Conservation (phyloP, 257 asterid genomes). For the Solanum medicagineum region DNA sequence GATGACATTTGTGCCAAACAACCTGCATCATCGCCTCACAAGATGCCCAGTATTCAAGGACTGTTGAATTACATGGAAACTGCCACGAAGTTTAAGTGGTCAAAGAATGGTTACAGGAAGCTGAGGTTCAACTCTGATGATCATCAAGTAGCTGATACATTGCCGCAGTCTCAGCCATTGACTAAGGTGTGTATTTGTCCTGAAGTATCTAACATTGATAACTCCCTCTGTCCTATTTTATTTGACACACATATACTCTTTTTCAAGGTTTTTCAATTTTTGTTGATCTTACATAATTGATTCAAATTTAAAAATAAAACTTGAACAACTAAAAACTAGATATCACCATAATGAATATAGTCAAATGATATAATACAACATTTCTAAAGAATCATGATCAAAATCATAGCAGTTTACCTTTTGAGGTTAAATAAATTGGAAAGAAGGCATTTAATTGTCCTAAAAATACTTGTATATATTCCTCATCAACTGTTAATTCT, state of each 20-base stretch:
- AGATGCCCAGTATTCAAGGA: conserved; percentile 72
- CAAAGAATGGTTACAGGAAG: conserved; percentile 73
- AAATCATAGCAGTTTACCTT: neutral
- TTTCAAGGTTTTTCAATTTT: neutral
- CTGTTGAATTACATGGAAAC: conserved; percentile 57
- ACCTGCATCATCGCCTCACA: conserved; percentile 40
- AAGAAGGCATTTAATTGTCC: neutral
- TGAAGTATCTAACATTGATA: neutral
- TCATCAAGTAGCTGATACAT: conserved; percentile 35
- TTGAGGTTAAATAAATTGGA: neutral
- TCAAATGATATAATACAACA: neutral
- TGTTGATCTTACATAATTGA: neutral
- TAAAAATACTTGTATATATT: neutral
- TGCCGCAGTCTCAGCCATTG: conserved; percentile 51
- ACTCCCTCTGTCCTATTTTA: neutral
- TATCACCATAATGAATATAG: neutral
- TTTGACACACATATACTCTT: neutral
- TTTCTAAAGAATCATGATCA: neutral
- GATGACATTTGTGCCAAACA: conserved; percentile 29
- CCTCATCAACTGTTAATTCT: neutral
- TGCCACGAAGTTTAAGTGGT: conserved; percentile 60
- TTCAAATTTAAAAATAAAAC: neutral
- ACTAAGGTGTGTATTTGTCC: conserved; percentile 33
- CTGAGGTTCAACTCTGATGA: conserved; percentile 32
- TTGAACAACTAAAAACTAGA: neutral